Conservation (phyloP, 768 basidiomycete species). For the Suillus placidus region DNA sequence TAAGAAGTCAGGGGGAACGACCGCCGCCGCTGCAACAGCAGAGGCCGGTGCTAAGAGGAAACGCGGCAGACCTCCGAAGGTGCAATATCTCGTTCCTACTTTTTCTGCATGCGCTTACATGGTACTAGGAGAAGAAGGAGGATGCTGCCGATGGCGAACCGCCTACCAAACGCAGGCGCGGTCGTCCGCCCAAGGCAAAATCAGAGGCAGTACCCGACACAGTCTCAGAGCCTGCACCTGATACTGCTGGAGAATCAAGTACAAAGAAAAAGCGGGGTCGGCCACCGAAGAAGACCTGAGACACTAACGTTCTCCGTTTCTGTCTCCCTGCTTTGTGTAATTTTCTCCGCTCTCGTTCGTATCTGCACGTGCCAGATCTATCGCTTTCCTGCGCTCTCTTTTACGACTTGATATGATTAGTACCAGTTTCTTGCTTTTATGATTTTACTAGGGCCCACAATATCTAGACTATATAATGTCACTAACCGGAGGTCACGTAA, state of each 20-base stretch:
- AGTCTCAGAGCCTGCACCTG: conserved; percentile 25
- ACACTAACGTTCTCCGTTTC: conserved; percentile 18
- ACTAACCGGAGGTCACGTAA: conserved; percentile 22
- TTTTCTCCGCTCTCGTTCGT: conserved; percentile 16
- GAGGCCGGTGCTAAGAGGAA: conserved; percentile 43
- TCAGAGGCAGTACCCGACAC: conserved; percentile 44
- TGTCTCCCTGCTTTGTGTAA: conserved; percentile 35
- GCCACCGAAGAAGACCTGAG: conserved; percentile 52
- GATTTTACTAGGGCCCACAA: conserved; percentile 35
- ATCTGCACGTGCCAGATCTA: conserved; percentile 4
- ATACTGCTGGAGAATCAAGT: conserved; percentile 49
- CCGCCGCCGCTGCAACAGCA: conserved; percentile 31
- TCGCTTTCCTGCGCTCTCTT: conserved; percentile 32
- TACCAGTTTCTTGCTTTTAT: conserved; percentile 36
- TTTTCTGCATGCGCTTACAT: conserved; percentile 23
- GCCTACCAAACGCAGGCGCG: conserved; percentile 66
- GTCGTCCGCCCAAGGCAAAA: conserved; percentile 75
- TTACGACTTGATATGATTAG: conserved; percentile 37
- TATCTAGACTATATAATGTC: conserved; percentile 40
- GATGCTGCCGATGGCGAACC: conserved; percentile 56
- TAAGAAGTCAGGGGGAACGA: conserved; percentile 49
- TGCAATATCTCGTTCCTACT: conserved; percentile 26
- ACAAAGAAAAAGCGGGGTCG: conserved; percentile 74
- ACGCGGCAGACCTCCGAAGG: conserved; percentile 56
- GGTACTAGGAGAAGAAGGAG: conserved; percentile 36